Evolutionary conservation across 257 asterid species (phyloP).

Genomic region (Ilex asprella): DNA sequence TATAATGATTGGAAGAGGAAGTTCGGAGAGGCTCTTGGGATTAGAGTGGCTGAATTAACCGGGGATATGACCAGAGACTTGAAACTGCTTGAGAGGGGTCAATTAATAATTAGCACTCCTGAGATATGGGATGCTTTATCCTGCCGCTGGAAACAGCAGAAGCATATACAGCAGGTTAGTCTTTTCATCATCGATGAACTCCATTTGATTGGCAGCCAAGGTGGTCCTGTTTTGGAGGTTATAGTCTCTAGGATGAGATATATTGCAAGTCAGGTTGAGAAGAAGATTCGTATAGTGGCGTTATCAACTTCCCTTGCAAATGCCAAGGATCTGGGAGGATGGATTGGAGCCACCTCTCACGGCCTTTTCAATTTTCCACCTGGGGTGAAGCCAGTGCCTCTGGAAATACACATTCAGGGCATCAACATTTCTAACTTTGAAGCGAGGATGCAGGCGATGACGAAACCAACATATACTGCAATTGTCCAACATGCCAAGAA

Average conservation of each 20-base stretch:
- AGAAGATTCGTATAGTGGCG: slow-evolving; percentile 49
- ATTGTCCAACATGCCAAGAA: slow-evolving; percentile 54
- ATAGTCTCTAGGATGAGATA: slow-evolving; percentile 56
- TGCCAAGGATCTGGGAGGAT: slow-evolving; percentile 59
- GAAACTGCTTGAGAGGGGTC: slow-evolving; percentile 53
- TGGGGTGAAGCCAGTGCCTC: slow-evolving; percentile 56
- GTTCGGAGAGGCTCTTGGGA: background rate
- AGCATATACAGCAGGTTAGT: slow-evolving; percentile 53
- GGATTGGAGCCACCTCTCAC: slow-evolving; percentile 61
- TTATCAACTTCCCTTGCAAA: slow-evolving; percentile 56
- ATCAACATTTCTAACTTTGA: slow-evolving; percentile 50
- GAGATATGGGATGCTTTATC: slow-evolving; percentile 64
- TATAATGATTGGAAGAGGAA: slow-evolving; percentile 35
- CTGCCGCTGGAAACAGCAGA: slow-evolving; percentile 49
- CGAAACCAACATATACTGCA: slow-evolving; percentile 55
- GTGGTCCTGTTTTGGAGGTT: slow-evolving; percentile 51
- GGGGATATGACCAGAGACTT: slow-evolving; percentile 53
- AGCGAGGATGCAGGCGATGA: slow-evolving; percentile 63
- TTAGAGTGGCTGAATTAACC: slow-evolving; percentile 29
- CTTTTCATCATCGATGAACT: slow-evolving; percentile 51
- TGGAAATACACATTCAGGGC: slow-evolving; percentile 59
- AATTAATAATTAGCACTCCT: slow-evolving; percentile 54
- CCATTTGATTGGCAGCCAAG: slow-evolving; percentile 56
- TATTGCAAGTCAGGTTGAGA: slow-evolving; percentile 52
- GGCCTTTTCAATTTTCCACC: slow-evolving; percentile 64